phyloP scores from a whole-genome alignment of 2,329 filamentous ascomycete species.

The Blumeria hordei region DNA sequence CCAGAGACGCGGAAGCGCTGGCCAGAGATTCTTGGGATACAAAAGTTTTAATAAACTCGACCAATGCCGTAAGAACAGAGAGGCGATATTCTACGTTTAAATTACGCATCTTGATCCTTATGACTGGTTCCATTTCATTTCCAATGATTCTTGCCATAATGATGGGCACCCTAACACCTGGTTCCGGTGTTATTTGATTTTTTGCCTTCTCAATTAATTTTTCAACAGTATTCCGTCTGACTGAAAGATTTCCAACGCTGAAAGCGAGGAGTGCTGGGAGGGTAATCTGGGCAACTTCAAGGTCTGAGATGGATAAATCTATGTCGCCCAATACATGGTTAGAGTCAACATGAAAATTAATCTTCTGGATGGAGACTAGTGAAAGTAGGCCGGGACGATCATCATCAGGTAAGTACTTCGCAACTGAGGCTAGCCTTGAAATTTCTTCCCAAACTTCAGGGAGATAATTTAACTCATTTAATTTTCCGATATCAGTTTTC shows the following conservation, averaged over 20 bases:
- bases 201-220: slow-evolving; percentile 38
- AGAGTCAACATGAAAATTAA: slow-evolving; percentile 36
- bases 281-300: slow-evolving; percentile 61
- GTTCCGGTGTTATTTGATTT: slow-evolving; percentile 10
- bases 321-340: slow-evolving; percentile 44
- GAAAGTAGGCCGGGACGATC: slow-evolving; percentile 74
- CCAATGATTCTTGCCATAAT: slow-evolving; percentile 78
- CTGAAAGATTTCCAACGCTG: slow-evolving; percentile 37
- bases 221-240: slow-evolving; percentile 42
- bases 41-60: slow-evolving; percentile 42
- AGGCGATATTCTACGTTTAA: slow-evolving; percentile 75
- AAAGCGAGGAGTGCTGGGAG: slow-evolving; percentile 62
- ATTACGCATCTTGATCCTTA: slow-evolving; percentile 74
- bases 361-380: slow-evolving; percentile 38
- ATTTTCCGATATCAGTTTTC: slow-evolving; percentile 34
- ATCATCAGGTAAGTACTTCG: slow-evolving; percentile 90
- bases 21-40: slow-evolving; percentile 50
- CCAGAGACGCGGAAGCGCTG: slow-evolving; percentile 56
- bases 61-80: slow-evolving; percentile 54
- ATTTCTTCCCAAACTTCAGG: slow-evolving; percentile 55
- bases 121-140: slow-evolving; percentile 76
- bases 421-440: slow-evolving; percentile 58
- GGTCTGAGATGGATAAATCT: slow-evolving; percentile 29
- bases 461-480: slow-evolving; percentile 42
- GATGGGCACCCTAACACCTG: slow-evolving; percentile 27